Base-by-base conservation (phyloP, 2,329 filamentous ascomycete genomes). In the Fusarium chuoi region DNA sequence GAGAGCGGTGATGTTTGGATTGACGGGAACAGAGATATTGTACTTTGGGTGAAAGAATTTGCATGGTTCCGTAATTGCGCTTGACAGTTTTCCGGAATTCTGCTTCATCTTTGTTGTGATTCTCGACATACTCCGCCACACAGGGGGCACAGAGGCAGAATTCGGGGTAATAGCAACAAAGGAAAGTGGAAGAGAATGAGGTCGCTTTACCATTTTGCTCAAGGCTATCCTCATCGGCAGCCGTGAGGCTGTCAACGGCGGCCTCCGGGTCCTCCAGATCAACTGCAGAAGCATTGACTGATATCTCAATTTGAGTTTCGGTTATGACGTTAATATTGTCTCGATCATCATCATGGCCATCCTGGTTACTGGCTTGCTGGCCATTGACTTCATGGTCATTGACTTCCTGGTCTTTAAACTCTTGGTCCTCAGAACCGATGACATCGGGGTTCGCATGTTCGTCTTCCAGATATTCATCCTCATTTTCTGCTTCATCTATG, bases 191-290 rank as follows among this genome's bases (percentile, higher is more conserved):
- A 65, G 68, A 65, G 30, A 24, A 44, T 52, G 55, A 56, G 71
- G 68, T 61, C 36, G 48, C 42, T 64, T 77, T 78, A 80, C 78
- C 78, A 51, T 79, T 75, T 73, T 68, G 65, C 62, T 75, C 70
- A 38, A 69, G 57, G 24, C 52, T 39, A 33, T 75, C 60, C 24
- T 64, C 65, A 35, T 44, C 42, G 17, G 55, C 62, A 22, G 41
- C 61, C 20, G 61, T 58, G 18, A 68, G 54, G 39, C 48, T 60
- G 15, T 72, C 67, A 28, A 70, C 58, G 5, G 54, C 62, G 33
- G 73, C 46, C 46, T 62, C 59, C 54, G 48, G 61, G 59, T 30
- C 55, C 44, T 28, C 52, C 35, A 41, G 63, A 59, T 52, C 63
- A 54, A 11, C 28, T 33, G 48, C 33, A 17, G 58, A 56, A 30